A percentile compares a stretch with the other conserved stretches of the same genome.
These are phyloP conservation scores for Pythium grandisporangium DNA, from an alignment of 352 stramenopile species.

Conservation along the genomic window DNA sequence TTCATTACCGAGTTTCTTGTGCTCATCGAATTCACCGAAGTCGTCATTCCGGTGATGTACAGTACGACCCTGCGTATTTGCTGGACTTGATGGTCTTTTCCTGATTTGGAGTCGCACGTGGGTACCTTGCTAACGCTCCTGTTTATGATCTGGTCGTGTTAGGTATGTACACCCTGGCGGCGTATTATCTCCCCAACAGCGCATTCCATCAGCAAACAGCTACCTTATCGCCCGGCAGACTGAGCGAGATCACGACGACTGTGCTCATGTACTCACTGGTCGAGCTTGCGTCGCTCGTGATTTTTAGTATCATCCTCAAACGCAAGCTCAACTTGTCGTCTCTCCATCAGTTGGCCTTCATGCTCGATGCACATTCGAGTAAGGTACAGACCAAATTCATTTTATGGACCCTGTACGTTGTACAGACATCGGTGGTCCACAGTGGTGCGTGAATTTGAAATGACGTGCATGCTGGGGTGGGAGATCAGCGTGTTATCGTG, in stretches of 20 bases:
- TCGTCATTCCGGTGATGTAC: not conserved
- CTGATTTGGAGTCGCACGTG: not conserved
- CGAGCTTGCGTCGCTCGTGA: not conserved
- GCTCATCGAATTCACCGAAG: slow-evolving; percentile 2
- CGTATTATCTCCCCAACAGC: not conserved
- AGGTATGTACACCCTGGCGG: not conserved
- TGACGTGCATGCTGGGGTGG: too few relatives aligned
- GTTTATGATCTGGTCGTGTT: not conserved
- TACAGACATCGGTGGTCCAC: not conserved
- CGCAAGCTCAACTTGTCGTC: not conserved
- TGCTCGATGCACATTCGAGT: not conserved
- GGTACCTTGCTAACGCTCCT: not conserved
- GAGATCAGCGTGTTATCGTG: too few relatives aligned
- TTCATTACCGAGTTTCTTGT: not conserved
- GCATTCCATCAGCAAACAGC: not conserved
- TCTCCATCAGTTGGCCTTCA: not conserved
- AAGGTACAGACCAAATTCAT: slow-evolving; percentile 1
- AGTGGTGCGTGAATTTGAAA: not conserved
- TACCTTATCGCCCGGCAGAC: not conserved
- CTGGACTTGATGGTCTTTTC: not conserved
- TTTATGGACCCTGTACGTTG: not conserved
- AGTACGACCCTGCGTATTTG: too few relatives aligned
- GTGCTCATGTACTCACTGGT: not conserved
- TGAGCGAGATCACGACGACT: not conserved
- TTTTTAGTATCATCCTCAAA: not conserved